phyloP scores from a whole-genome alignment of 2,329 filamentous ascomycete species.

The Diaporthe sp. region DNA sequence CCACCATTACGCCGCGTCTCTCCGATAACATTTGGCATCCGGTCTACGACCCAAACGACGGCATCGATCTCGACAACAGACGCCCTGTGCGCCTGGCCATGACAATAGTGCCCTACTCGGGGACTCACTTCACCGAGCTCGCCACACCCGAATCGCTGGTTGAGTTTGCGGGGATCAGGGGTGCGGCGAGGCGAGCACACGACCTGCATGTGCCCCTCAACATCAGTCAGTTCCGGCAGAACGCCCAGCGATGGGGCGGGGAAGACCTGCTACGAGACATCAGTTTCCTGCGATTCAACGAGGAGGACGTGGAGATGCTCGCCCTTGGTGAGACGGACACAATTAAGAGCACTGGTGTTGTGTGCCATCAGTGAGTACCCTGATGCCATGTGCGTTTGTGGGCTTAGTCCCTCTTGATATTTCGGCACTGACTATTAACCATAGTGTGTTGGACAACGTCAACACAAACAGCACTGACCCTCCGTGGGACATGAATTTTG shows the following conservation, averaged over 20 bases:
- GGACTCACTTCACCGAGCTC: conserved; percentile 20
- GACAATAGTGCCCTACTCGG: conserved; percentile 28
- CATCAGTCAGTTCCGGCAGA: conserved; percentile 14
- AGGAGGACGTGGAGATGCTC: conserved; percentile 60
- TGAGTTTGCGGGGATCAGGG: background rate
- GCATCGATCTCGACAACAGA: background rate
- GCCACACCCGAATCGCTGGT: background rate
- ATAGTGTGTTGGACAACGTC: conserved; percentile 42
- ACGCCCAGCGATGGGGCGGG: background rate
- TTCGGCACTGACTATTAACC: background rate
- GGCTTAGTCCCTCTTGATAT: background rate
- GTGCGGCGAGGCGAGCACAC: conserved; percentile 4
- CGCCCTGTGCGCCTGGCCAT: conserved; percentile 14
- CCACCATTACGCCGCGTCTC: background rate
- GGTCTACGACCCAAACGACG: background rate
- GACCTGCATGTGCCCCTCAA: conserved; percentile 8
- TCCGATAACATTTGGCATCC: background rate
- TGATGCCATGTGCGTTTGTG: background rate
- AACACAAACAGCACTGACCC: conserved; percentile 40
- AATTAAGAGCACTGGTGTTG: conserved; percentile 38
- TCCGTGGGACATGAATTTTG: conserved; percentile 47
- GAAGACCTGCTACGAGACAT: conserved; percentile 26
- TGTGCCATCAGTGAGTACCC: conserved; percentile 41
- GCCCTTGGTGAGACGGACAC: conserved; percentile 43
- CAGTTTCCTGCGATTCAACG: conserved; percentile 58